Evolutionary conservation across 352 stramenopile genomes (phyloP), one percentile per base, ranked within the genome.

Genomic region (Phytopythium vexans): DNA sequence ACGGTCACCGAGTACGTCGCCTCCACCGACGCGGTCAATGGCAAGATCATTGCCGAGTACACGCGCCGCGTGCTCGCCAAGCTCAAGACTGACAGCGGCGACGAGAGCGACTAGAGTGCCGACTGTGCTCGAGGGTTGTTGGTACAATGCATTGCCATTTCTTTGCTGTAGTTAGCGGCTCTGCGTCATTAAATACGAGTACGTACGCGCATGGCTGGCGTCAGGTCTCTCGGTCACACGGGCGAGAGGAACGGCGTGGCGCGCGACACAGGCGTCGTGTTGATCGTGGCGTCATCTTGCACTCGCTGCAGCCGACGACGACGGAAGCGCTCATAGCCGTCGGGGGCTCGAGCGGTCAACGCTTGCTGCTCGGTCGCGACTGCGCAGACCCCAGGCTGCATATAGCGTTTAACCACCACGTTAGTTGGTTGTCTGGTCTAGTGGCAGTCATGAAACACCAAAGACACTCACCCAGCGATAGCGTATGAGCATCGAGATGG

Each of bases 1-100:
- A 93, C 86, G n/a, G 70, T 92, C 35, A 56, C 70, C 15, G 75
- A 88, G 43, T 96, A 89, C 49, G 56, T 87, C 41, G 69, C 67
- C n/a, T 37, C 48, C 1, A 46, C 49, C n/a, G 65, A 83, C 43
- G 56, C 79, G 0, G 68, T 65, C 2, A 78, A 92, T 49, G 81
- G 74, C 61, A 95, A 95, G 62, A 70, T 95, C 58, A 89, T 96
- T 65, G 69, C 74, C 35, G 87, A 95, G 66, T 96, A 96, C 66
- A 66, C 80, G 21, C 86, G 86, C 44, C 82, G 86, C 56, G 88
- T 96, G 60, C 61, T 96, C 40, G 75, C 74, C 47, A 96, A 95
- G 67, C 72, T 96, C 50, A 90, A 89, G 65, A 61, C 77, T 12
- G 86, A 94, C 56, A 95, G 84, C 37, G 85, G 83, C 37, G 82